Conservation (phyloP, 1,284 basidiomycete genomes). For the Volvariella surrecta region DNA sequence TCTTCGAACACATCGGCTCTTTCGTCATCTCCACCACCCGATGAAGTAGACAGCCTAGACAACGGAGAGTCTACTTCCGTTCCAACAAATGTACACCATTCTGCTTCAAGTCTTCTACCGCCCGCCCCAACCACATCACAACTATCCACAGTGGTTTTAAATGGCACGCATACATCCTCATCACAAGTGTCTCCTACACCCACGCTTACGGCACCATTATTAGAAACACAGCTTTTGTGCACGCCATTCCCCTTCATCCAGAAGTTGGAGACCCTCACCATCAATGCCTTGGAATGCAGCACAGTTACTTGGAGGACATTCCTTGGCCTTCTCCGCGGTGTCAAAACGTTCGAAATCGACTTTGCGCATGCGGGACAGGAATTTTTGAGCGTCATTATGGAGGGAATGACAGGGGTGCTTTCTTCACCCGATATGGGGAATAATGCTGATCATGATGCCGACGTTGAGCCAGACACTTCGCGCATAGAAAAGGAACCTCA, state of each 20-base stretch:
- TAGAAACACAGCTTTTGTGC: slow-evolving; percentile 2
- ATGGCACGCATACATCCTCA: neutral
- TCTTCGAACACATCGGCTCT: neutral
- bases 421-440: neutral
- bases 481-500: neutral
- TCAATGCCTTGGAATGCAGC: slow-evolving; percentile 38
- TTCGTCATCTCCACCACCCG: slow-evolving; percentile 1
- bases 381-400: slow-evolving; percentile 28
- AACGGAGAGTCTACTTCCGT: neutral
- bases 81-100: neutral
- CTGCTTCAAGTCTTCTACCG: neutral
- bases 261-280: slow-evolving; percentile 30
- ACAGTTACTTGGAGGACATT: slow-evolving; percentile 27
- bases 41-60: too few relatives aligned
- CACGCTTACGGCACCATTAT: neutral
- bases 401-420: slow-evolving; percentile 8
- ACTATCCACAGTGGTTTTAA: neutral
- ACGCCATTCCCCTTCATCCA: slow-evolving; percentile 18
- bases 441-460: slow-evolving; percentile 8
- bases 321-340: slow-evolving; percentile 22
- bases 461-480: neutral
- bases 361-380: slow-evolving; percentile 27
- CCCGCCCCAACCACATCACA: neutral
- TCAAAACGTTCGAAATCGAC: slow-evolving; percentile 37
- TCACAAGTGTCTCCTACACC: slow-evolving; percentile 2